Evolutionary conservation across 2,329 filamentous ascomycete genomes (phyloP), one percentile per base, ranked within the genome.

Genomic region (Penicillium glabrum): DNA sequence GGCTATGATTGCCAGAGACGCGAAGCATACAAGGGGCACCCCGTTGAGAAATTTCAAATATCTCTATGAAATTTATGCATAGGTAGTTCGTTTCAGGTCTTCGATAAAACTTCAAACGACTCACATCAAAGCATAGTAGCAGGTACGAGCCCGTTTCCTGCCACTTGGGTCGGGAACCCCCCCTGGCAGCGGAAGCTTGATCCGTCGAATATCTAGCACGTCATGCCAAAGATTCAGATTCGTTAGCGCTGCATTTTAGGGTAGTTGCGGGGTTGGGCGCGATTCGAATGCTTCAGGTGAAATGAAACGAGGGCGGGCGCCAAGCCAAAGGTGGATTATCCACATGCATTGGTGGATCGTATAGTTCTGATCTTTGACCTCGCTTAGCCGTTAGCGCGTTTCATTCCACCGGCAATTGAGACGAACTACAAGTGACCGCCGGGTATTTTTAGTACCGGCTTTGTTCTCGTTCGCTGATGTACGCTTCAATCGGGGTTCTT

Each of bases 381-480:
- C 51, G 51, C 43, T 53, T 53, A 53, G 26, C 51, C 51, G 51
- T 43, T 53, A 45, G 51, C 51, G 41, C 39, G 51, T 53, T 53
- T 53, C 51, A 53, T n/a, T 7, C 37, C 14, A 7, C 23, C 41
- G 41, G 39, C 31, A 46, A 26, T 29, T 46, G 31, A 9, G 19
- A 53, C 19, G 27, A 35, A n/a, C 51, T 53, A 46, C 33, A 53
- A 45, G 33, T 14, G 14, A 23, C n/a, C n/a, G 35, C 35, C n/a
- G 10, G 16, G 7, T 10, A 3, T 16, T 16, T n/a, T 19, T 37
- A 13, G 5, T 19, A 37, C 3, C 16, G 35, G 8, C 1, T 6
- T 4, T n/a, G 6, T 37, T 19, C 19, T 37, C 16, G 2, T 37
- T n/a, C 3, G 6, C 8, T 37, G 35, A 14, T 14, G 11, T 31